Percentiles rank a stretch among this genome's conserved stretches.
Conservation (phyloP, 768 basidiomycete genomes). For the Neoboletus subvelutipes region DNA sequence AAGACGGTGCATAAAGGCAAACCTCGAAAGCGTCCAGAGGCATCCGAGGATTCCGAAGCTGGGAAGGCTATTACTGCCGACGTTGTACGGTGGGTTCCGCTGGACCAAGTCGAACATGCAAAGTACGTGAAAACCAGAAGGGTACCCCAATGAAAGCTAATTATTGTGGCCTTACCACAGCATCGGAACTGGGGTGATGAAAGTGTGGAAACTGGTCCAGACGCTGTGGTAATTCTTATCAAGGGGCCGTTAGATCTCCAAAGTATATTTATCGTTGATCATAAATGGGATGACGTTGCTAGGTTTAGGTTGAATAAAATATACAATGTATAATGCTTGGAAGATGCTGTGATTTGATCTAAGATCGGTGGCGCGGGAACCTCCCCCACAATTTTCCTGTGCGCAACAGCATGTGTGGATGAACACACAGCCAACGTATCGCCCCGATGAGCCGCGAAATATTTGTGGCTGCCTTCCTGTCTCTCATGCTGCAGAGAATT, state of each 20-base stretch:
- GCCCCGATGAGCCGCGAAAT: neutral
- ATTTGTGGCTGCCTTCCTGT: neutral
- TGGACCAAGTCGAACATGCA: constrained; percentile 53
- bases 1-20: constrained; percentile 11
- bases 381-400: neutral
- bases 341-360: neutral
- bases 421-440: constrained; percentile 11
- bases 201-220: constrained; percentile 65
- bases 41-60: constrained; percentile 13
- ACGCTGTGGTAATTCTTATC: constrained; percentile 21
- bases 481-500: constrained; percentile 24
- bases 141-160: neutral
- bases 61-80: constrained; percentile 7
- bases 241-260: neutral
- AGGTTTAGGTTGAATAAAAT: neutral
- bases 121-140: constrained; percentile 50
- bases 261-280: neutral
- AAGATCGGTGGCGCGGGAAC: neutral
- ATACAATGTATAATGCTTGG: neutral
- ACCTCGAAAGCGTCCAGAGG: constrained; percentile 10
- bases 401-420: constrained; percentile 12
- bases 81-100: constrained; percentile 48
- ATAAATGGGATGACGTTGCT: neutral
- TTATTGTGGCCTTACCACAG: constrained; percentile 34
- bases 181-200: constrained; percentile 71